Evolutionary conservation across 768 basidiomycete genomes (phyloP).

Genomic region (Myochromella boudieri): DNA sequence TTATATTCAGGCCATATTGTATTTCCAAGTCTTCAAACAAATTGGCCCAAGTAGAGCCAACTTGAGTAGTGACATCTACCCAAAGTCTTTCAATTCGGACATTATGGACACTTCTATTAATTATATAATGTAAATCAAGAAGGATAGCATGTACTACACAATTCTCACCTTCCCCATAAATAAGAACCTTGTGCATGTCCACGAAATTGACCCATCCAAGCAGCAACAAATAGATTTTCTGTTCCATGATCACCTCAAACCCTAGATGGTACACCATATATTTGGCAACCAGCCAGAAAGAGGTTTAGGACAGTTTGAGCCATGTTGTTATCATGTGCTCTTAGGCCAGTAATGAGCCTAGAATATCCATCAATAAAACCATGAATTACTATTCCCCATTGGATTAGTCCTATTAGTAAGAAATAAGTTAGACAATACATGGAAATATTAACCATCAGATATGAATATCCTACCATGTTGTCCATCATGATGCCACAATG

Average conservation of each 20-base stretch:
- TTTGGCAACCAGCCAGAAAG: conserved; percentile 21
- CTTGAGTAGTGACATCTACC: conserved; percentile 29
- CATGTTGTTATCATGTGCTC: conserved; percentile 37
- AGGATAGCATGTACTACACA: neutral
- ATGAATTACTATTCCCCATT: conserved; percentile 32
- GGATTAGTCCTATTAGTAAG: conserved; percentile 24
- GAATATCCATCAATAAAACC: conserved; percentile 34
- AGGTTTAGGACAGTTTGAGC: conserved; percentile 33
- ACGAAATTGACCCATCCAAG: conserved; percentile 23
- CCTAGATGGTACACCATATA: conserved; percentile 29
- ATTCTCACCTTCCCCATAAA: conserved; percentile 32
- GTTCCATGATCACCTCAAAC: conserved; percentile 38
- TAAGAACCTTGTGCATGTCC: conserved; percentile 27
- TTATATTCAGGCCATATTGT: conserved; percentile 25
- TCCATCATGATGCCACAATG: conserved; percentile 36
- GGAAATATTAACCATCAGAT: neutral
- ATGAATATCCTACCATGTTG: conserved; percentile 32
- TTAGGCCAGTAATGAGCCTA: conserved; percentile 21
- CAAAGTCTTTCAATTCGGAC: conserved; percentile 25
- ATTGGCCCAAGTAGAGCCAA: conserved; percentile 30
- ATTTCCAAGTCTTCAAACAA: conserved; percentile 31
- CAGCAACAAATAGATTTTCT: conserved; percentile 35
- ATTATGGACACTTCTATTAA: neutral
- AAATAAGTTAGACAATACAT: neutral
- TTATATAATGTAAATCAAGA: neutral